Percentiles rank a stretch among this genome's conserved stretches.
Evolutionary conservation across 768 basidiomycete genomes (phyloP).

Genomic region (Panaeolus papilionaceus): DNA sequence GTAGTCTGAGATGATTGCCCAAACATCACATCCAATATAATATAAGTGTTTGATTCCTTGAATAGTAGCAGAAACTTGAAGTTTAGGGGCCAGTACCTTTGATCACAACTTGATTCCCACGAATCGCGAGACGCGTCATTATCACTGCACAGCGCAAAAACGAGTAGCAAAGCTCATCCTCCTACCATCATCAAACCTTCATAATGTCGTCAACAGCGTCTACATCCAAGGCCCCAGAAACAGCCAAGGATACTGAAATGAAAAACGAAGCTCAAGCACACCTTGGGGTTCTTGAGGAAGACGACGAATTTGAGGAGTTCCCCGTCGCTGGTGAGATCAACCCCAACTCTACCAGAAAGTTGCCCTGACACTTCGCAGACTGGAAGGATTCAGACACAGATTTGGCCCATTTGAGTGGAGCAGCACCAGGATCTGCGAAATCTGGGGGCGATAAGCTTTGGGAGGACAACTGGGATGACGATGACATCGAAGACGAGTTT

Average conservation of each 20-base stretch:
- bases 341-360: background rate
- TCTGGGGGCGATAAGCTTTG: conserved; percentile 91
- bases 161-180: background rate
- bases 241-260: conserved; percentile 41
- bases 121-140: conserved; percentile 38
- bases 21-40: background rate
- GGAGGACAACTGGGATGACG: conserved; percentile 99
- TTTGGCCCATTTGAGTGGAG: conserved; percentile 76
- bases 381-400: conserved; percentile 90
- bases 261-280: conserved; percentile 59
- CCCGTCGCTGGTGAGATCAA: conserved; percentile 71
- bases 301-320: conserved; percentile 98
- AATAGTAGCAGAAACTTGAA: background rate
- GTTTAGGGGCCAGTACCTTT: background rate
- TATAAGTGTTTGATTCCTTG: background rate
- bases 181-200: conserved; percentile 18
- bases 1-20: too few species aligned
- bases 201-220: conserved; percentile 48
- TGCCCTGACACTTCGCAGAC: conserved; percentile 48
- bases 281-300: conserved; percentile 93
- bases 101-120: conserved; percentile 26
- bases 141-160: background rate
- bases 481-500: conserved; percentile 98
- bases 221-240: conserved; percentile 52
- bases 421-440: conserved; percentile 75